Evolutionary conservation across 2,329 filamentous ascomycete genomes (phyloP).

Genomic region (Eurotiales sp.): DNA sequence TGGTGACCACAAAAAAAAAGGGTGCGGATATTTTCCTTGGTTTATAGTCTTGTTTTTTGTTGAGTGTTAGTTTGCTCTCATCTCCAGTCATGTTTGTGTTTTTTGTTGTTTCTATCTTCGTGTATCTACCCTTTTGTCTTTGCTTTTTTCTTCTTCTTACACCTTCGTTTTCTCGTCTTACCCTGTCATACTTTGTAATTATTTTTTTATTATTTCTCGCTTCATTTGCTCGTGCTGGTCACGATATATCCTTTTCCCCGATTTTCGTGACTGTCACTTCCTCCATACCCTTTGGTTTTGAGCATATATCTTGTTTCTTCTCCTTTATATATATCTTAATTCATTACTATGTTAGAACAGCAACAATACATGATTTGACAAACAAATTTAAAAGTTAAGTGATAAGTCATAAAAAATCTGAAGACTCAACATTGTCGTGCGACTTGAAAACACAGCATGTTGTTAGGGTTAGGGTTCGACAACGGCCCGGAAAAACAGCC

Average conservation of each 20-base stretch:
- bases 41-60: not conserved
- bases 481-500: slow-evolving; percentile 21
- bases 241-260: slow-evolving; percentile 29
- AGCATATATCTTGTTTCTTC: slow-evolving; percentile 11
- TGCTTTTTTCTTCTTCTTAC: slow-evolving; percentile 29
- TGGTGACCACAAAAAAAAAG: slow-evolving; percentile 18
- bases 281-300: slow-evolving; percentile 20
- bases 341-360: slow-evolving; percentile 13
- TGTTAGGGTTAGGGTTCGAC: slow-evolving; percentile 23
- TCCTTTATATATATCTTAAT: slow-evolving; percentile 7
- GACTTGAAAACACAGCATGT: slow-evolving; percentile 22
- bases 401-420: too few species aligned
- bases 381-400: too few species aligned
- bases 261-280: slow-evolving; percentile 27
- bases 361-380: slow-evolving; percentile 18
- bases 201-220: slow-evolving; percentile 18
- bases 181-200: slow-evolving; percentile 19
- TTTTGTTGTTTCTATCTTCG: slow-evolving; percentile 45
- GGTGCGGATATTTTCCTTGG: slow-evolving; percentile 18
- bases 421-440: too few species aligned
- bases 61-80: not conserved
- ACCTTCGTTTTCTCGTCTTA: slow-evolving; percentile 19
- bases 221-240: slow-evolving; percentile 36
- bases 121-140: slow-evolving; percentile 37
- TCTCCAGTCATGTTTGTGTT: slow-evolving; percentile 14